Evolutionary conservation across 2,329 filamentous ascomycete species (phyloP), one percentile per base, ranked within the genome.

Genomic region (Fusarium papillatum): DNA sequence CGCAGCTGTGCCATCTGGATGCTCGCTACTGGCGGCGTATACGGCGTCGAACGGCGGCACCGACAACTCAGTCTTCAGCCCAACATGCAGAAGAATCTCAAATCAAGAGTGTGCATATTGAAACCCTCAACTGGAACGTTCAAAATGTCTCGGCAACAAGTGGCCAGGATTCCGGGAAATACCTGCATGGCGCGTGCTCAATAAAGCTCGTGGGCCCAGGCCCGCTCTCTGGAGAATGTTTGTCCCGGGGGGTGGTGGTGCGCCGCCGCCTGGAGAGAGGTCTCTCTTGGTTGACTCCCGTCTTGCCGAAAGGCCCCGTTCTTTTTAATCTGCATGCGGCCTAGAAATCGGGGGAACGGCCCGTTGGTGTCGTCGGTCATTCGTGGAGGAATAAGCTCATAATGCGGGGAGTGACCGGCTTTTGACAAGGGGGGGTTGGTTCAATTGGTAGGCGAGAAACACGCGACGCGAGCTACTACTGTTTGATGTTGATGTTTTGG

Each of bases 361-460:
- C 75, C 75, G 75, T 55, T 50, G 59, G 50, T 24, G 24, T 46
- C 60, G 29, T 55, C 7, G 34, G 10, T 50, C 61, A 71, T 77
- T 76, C 72, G 75, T 76, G 75, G 75, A 76, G 67, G 67, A 76
- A 69, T 66, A 50, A 59, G 38, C 31, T 17, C 29, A 61, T 31
- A 70, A 69, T 77, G 75, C 72, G 74, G 75, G 75, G 75, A 65
- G 75, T 36, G 57, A 41, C 36, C 6, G 24, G 50, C 50, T 29
- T 29, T 29, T n/a, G 50, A 26, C 50, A 19, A 55, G 50, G 50
- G 50, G 48, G 50, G 50, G 17, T 13, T 10, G 34, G 34, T 36
- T 36, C 14, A 14, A 36, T 36, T 16, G 53, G n/a, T 11, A 16
- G 55, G 55, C 13, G 17, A 61, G 57, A 39, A 39, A 38, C 26